Base-by-base conservation (phyloP, 2,329 filamentous ascomycete species). In the Alternaria sp. region DNA sequence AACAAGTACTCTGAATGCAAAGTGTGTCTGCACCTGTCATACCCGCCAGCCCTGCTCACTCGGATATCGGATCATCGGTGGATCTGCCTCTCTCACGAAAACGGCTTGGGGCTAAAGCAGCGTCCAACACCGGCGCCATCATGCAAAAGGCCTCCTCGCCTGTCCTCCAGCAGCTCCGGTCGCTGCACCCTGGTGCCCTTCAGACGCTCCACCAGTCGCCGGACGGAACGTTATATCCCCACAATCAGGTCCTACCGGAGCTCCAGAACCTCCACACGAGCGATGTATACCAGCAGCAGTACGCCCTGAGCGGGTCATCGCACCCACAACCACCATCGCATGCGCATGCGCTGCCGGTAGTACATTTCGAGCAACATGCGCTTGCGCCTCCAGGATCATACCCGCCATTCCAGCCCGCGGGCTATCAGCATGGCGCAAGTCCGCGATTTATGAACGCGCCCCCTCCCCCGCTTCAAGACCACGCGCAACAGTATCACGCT, bases 221-320 rank as follows among this genome's bases (percentile, higher is more conserved):
- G 3, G 70, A 71, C 37, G 70, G 66, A 3, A 60, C 69, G 28
- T 54, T 72, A 11, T 70, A 69, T 48, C 52, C 60, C 10, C 60
- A 65, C 29, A 56, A 61, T 7, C 65, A 65, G 36, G 34, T 68
- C 63, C 80, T 66, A 69, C 79, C 67, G 13, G 61, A 67, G 51
- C 73, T 83, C 26, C 76, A 79, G 60, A 68, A 67, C 50, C 76
- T 83, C 56, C 78, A 81, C 56, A 60, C 64, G 23, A 68, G 55
- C 63, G 62, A 68, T 31, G 62, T 75, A 52, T 65, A 61, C 54
- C 63, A 65, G 10, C 66, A 65, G 24, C 61, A 61, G 13, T 66
- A 68, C 51, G 58, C 60, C 49, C 51, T 73, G 48, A 58, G 55
- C 56, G 66, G 57, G 13, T 55, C 66, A 51, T 57, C 62, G 41